Base-by-base conservation (phyloP, 306 rosid species). In the Crotalaria pallida region DNA sequence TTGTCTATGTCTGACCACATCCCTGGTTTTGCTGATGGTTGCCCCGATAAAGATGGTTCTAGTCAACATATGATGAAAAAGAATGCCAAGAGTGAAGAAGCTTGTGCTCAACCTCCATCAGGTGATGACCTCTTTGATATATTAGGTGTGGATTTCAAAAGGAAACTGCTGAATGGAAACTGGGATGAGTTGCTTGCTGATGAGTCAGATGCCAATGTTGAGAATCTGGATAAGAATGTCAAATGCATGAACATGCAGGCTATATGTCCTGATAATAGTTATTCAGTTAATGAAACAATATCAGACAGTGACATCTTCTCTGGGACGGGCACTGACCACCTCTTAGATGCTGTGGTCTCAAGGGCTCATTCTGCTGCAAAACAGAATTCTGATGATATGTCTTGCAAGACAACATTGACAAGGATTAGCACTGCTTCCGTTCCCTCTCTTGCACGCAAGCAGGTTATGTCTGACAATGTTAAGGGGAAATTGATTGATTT, bases 301-400 rank as follows among this genome's bases (percentile, higher is more conserved):
- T 80, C 89, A 45, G 87, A 74, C 26, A 65, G 83, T 23, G 82
- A 75, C 36, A 62, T 83, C 43, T 84, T 84, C 75, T 75, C 86
- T 19, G 85, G 77, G 59, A 75, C 56, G 1, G 83, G 52, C 12
- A 59, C 86, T 3, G 97, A 91, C 71, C 86, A 94, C 78, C 99
- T 94, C 58, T 77, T 94, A 74, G 99, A 94, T 84, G 99, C 97
- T 61, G 96, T 94, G 74, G 89, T 94, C 52, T 91, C 87, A 6
- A 84, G 75, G 80, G 85, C 85, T 67, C 88, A 87, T 63, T 72
- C 83, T 79, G 44, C 74, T 55, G 67, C 66, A 15, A 87, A 83
- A 78, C 96, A 88, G 80, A 81, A 71, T 67, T 87, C 92, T 47
- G 92, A 87, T 68, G 95, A 94, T 72, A 79, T 73, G 71, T 94